phyloP scores from a whole-genome alignment of 257 asterid species.

The Plantago ovata region DNA sequence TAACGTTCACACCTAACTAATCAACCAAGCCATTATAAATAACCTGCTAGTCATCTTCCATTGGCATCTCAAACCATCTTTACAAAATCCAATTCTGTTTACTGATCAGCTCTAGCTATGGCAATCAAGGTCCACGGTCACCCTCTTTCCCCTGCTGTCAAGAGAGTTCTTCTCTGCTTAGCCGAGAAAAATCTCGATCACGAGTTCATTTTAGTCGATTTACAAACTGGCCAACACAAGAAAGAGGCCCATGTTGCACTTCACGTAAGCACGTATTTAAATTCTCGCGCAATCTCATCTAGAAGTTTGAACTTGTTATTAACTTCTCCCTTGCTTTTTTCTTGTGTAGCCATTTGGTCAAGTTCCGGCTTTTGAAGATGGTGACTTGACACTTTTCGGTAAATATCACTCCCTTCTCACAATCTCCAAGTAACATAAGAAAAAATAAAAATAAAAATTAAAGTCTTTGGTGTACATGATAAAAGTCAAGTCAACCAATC shows the following conservation, averaged over 20 bases:
- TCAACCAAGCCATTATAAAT: conserved; percentile 7
- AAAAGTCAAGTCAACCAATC: too few species aligned
- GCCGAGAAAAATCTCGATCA: conserved; percentile 35
- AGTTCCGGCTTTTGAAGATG: conserved; percentile 43
- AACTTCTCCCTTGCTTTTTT: neutral
- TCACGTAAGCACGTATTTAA: conserved; percentile 25
- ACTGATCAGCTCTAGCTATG: conserved; percentile 20
- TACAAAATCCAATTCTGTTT: neutral
- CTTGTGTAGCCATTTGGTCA: conserved; percentile 45
- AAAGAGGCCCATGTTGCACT: conserved; percentile 35
- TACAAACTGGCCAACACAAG: conserved; percentile 35
- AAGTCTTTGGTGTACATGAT: too few species aligned
- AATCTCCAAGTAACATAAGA: too few species aligned
- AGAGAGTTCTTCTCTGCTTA: conserved; percentile 33
- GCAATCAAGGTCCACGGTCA: conserved; percentile 39
- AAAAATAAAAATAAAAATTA: too few species aligned
- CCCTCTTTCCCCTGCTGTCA: conserved; percentile 32
- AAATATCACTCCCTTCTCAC: neutral
- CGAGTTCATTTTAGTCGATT: conserved; percentile 26
- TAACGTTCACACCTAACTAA: too few species aligned
- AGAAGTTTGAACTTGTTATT: too few species aligned
- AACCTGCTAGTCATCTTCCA: neutral
- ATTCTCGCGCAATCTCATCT: neutral
- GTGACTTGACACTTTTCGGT: conserved; percentile 46
- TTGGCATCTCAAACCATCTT: neutral